Evolutionary conservation across 306 rosid genomes (phyloP).

Genomic region (Macrotyloma uniflorum): DNA sequence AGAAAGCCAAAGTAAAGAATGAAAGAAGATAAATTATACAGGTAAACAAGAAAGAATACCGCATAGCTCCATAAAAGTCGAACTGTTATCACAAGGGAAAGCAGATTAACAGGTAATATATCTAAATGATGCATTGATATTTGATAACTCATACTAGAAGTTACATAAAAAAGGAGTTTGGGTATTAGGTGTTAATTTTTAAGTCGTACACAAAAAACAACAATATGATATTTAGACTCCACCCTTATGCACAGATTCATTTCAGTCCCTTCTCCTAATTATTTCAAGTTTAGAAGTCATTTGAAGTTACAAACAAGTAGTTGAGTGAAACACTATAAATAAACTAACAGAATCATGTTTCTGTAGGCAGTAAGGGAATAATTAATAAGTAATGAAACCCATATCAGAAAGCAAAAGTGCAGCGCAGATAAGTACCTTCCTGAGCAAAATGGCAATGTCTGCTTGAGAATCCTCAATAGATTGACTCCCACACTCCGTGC

Average conservation of each 20-base stretch:
- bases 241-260: not conserved
- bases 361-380: not conserved
- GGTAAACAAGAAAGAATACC: not conserved
- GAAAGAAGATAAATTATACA: not conserved
- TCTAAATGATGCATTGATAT: not conserved
- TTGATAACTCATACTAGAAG: constrained; percentile 6
- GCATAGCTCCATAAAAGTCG: not conserved
- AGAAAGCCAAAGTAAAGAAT: not conserved
- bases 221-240: not conserved
- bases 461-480: constrained; percentile 99
- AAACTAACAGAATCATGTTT: not conserved
- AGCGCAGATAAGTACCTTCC: constrained; percentile 57
- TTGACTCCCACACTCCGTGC: constrained; percentile 97
- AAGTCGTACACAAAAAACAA: not conserved
- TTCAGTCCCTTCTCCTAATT: not conserved
- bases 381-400: not conserved
- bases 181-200: not conserved
- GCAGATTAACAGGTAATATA: not conserved
- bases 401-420: not conserved
- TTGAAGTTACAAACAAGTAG: constrained; percentile 23
- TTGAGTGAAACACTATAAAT: constrained; percentile 3
- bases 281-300: constrained; percentile 1
- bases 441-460: constrained; percentile 91
- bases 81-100: not conserved
- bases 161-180: not conserved